Percentiles rank a stretch among this genome's conserved stretches.
These are phyloP conservation scores for Panicum virgatum DNA, from an alignment of 202 grass and related monocot genomes.

Conservation along the genomic window DNA sequence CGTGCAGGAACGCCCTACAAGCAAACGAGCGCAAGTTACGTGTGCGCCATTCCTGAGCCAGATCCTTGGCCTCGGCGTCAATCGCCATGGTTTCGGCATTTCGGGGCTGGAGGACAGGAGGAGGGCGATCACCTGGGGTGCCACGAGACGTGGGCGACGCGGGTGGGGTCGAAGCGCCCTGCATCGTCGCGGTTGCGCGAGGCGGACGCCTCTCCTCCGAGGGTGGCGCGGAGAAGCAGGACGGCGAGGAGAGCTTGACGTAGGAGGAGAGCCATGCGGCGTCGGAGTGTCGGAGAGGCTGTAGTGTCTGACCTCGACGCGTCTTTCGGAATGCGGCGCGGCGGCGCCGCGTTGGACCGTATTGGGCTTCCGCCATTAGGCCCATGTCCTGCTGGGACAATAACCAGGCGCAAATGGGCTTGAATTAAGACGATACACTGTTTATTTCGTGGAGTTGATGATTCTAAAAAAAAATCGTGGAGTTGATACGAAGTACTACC, in stretches of 20 bases:
- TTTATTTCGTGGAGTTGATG: too few species aligned
- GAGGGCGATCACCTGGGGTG: slow-evolving; percentile 36
- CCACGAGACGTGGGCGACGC: slow-evolving; percentile 56
- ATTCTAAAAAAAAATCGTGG: too few species aligned
- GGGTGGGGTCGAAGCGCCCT: slow-evolving; percentile 39
- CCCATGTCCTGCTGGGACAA: not conserved
- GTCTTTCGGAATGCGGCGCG: not conserved
- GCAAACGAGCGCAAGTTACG: not conserved
- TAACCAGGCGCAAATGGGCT: too few species aligned
- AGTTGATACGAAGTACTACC: too few species aligned
- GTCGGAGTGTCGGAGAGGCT: not conserved
- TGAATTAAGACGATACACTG: too few species aligned
- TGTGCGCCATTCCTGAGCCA: not conserved
- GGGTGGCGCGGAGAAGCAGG: not conserved
- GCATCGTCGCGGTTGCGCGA: not conserved
- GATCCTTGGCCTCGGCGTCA: not conserved
- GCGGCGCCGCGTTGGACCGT: not conserved
- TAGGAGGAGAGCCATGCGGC: slow-evolving; percentile 35
- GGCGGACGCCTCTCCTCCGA: not conserved
- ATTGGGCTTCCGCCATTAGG: not conserved
- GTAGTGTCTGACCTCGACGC: not conserved
- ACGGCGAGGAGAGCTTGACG: not conserved
- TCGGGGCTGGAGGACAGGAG: too few species aligned
- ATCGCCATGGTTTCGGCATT: too few species aligned
- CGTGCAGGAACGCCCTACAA: slow-evolving; percentile 56